Conservation (phyloP, 768 basidiomycete species). For the Suillus subluteus region DNA sequence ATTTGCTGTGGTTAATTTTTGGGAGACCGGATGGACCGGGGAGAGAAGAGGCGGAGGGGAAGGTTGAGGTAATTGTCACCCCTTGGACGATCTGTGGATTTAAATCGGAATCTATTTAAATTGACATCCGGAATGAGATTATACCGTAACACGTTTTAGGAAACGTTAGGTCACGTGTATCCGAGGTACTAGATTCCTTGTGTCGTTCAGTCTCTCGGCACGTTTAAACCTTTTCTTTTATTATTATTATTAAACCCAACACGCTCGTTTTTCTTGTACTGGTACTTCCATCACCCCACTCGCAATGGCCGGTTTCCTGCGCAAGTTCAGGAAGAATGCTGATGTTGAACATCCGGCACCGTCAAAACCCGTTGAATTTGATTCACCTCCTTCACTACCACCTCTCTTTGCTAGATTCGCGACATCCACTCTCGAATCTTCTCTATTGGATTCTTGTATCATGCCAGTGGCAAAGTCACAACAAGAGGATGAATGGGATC, state of each 20-base stretch:
- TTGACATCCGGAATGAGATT: no score
- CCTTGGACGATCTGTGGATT: not conserved
- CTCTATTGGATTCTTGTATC: conserved; percentile 12
- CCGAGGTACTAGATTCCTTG: not conserved
- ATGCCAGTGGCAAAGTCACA: not conserved
- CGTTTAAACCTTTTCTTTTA: not conserved
- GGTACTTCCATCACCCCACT: conserved; percentile 4
- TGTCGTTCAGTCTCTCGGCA: not conserved
- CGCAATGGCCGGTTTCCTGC: conserved; percentile 60
- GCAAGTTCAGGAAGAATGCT: conserved; percentile 43
- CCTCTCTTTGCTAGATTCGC: conserved; percentile 49
- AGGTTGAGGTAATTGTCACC: no score
- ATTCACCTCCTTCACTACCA: conserved; percentile 36
- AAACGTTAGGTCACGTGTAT: not conserved
- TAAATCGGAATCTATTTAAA: not conserved
- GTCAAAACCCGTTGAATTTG: conserved; percentile 8
- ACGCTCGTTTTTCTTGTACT: conserved; percentile 5
- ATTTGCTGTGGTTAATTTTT: no score
- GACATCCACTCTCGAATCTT: conserved; percentile 31
- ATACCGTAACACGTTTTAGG: no score
- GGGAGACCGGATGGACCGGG: not conserved
- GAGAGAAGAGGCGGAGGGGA: not conserved
- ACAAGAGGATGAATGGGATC: conserved; percentile 25
- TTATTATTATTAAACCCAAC: conserved; percentile 1
- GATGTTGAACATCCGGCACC: conserved; percentile 12